Percentiles rank a stretch among this genome's conserved stretches.
Conservation (phyloP, 805 yeast genomes). For the Hanseniaspora clermontiae region DNA sequence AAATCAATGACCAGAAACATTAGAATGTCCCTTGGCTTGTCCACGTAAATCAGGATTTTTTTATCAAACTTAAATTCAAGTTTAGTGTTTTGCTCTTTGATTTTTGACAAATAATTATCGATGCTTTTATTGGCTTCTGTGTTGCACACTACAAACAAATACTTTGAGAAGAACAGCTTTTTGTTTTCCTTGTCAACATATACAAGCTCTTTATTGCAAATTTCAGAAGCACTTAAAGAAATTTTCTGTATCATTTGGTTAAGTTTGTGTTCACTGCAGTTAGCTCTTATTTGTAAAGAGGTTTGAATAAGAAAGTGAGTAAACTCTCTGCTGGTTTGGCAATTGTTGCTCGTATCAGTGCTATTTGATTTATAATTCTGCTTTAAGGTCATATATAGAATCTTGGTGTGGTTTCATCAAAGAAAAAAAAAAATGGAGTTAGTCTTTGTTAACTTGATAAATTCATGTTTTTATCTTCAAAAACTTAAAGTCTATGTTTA, state of each 20-base stretch:
- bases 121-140: background rate
- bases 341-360: background rate
- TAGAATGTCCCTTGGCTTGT: background rate
- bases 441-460: too few species aligned
- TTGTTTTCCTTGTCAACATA: background rate
- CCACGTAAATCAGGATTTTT: background rate
- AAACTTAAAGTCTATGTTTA: too few species aligned
- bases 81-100: background rate
- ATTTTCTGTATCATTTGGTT: background rate
- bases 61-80: background rate
- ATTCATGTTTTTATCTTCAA: too few species aligned
- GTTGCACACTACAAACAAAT: background rate
- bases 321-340: background rate
- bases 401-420: background rate
- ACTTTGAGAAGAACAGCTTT: background rate
- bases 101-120: background rate
- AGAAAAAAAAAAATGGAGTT: background rate
- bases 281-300: background rate
- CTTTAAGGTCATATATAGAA: background rate
- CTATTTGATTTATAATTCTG: background rate
- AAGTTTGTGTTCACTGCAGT: background rate
- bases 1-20: background rate
- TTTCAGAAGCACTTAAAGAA: background rate
- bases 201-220: background rate
- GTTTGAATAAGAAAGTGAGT: background rate